phyloP scores from a whole-genome alignment of 129 eudicot genomes.

The Logfia minima region DNA sequence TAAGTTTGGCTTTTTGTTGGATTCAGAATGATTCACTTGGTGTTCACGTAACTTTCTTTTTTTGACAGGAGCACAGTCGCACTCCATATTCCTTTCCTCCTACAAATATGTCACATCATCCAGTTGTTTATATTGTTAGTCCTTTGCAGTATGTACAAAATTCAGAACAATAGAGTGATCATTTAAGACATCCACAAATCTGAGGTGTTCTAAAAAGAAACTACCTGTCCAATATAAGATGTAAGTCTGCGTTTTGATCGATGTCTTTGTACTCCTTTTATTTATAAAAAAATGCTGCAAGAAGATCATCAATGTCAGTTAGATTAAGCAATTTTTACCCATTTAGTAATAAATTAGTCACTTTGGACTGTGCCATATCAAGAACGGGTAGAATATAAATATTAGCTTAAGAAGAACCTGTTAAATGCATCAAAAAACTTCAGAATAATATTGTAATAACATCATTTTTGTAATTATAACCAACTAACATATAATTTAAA shows the following conservation, averaged over 20 bases:
- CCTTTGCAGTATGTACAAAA: constrained; percentile 10
- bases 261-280: constrained; percentile 10
- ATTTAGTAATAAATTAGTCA: background rate
- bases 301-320: background rate
- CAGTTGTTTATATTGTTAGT: background rate
- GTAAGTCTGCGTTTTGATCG: background rate
- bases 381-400: background rate
- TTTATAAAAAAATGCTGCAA: constrained; percentile 1
- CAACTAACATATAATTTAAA: background rate
- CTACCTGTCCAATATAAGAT: background rate
- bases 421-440: background rate
- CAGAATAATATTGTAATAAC: background rate
- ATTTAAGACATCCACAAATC: background rate
- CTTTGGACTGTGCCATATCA: background rate
- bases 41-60: constrained; percentile 20
- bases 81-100: constrained; percentile 19
- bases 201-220: background rate
- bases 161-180: background rate
- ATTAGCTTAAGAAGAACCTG: background rate
- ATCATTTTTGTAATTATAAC: background rate
- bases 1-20: constrained; percentile 19
- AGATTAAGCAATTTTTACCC: background rate
- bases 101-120: constrained; percentile 5
- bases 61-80: constrained; percentile 14
- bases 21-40: constrained; percentile 20